phyloP scores from a whole-genome alignment of 2,329 filamentous ascomycete genomes.

The Xylaria sp. region DNA sequence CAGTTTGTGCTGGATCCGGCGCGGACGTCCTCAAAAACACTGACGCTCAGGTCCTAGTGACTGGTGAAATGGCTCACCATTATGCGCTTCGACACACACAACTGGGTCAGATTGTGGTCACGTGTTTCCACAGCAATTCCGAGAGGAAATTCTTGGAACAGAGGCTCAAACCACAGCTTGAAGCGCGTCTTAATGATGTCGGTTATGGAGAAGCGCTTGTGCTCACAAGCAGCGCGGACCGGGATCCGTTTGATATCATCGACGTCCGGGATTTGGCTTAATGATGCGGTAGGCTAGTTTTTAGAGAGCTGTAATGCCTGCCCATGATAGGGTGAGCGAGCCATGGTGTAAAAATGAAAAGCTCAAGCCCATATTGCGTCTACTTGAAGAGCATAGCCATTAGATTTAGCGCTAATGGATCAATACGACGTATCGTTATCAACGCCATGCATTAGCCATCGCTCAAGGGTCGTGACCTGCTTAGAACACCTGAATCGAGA shows the following conservation, averaged over 20 bases:
- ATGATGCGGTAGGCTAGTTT: conserved; percentile 9
- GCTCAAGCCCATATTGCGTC: background rate
- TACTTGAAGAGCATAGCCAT: background rate
- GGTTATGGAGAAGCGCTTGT: conserved; percentile 63
- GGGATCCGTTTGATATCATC: conserved; percentile 88
- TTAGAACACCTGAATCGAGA: background rate
- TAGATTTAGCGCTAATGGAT: background rate
- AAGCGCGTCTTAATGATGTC: conserved; percentile 65
- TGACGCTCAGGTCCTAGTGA: conserved; percentile 84
- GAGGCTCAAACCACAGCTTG: conserved; percentile 74
- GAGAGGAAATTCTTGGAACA: conserved; percentile 84
- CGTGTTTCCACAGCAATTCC: conserved; percentile 92
- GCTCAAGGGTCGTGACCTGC: conserved; percentile 1
- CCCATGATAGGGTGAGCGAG: conserved; percentile 4
- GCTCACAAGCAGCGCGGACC: conserved; percentile 80
- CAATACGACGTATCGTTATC: background rate
- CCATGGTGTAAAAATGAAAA: background rate
- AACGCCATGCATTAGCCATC: background rate
- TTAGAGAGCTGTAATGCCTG: background rate
- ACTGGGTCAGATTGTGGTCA: conserved; percentile 82
- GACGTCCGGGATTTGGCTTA: conserved; percentile 56
- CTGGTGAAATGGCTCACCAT: conserved; percentile 93
- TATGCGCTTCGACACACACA: conserved; percentile 89
- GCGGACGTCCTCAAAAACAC: conserved; percentile 77
- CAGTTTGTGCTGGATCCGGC: conserved; percentile 91